Conservation (phyloP, 345 rosid species). For the Arabidopsis suecica region DNA sequence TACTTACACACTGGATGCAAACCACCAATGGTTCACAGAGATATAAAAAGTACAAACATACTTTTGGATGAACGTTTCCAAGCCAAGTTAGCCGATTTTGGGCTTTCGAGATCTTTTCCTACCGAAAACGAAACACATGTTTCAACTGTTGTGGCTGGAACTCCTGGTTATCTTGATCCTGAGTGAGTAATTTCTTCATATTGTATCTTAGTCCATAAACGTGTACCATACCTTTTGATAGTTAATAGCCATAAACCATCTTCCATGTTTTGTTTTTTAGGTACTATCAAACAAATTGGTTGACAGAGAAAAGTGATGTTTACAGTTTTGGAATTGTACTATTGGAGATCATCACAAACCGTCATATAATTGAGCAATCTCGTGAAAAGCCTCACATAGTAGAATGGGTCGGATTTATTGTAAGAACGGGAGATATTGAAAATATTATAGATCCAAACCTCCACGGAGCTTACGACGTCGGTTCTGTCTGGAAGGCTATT, state of each 20-base stretch:
- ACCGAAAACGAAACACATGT: neutral
- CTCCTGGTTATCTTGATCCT: constrained; percentile 3
- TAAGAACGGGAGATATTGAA: constrained; percentile 8
- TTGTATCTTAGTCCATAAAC: neutral
- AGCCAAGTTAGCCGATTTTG: neutral
- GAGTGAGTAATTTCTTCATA: neutral
- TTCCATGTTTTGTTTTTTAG: neutral
- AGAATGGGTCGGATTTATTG: neutral
- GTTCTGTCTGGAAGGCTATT: constrained; percentile 27
- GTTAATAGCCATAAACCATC: neutral
- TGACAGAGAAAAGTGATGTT: constrained; percentile 20
- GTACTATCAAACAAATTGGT: constrained; percentile 10
- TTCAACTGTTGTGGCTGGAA: neutral
- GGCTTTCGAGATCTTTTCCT: constrained; percentile 1
- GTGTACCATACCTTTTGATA: neutral
- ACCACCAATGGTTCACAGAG: constrained; percentile 5
- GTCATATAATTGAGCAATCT: neutral
- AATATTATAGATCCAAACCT: constrained; percentile 14
- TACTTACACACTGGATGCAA: neutral
- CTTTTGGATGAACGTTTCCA: neutral
- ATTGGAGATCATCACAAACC: constrained; percentile 9
- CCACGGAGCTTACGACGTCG: constrained; percentile 1
- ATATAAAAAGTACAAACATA: neutral
- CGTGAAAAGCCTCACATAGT: constrained; percentile 17
- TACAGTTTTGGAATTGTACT: constrained; percentile 32